These are phyloP conservation scores for Diaporthe aspalathi DNA, from an alignment of 2,329 filamentous ascomycete species.

Conservation along the genomic window DNA sequence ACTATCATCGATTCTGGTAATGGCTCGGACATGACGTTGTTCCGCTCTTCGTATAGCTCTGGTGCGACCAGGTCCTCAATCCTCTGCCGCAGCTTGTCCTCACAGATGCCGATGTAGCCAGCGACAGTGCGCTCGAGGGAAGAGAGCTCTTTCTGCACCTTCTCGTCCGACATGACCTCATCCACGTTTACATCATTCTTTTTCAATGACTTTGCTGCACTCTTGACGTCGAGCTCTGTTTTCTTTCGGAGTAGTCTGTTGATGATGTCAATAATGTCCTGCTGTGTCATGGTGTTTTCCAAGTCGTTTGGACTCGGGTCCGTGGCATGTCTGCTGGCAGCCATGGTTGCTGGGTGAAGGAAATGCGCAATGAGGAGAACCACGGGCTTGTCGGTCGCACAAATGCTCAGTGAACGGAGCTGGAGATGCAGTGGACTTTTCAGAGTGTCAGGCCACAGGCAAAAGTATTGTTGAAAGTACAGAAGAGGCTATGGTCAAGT, in stretches of 20 bases:
- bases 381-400: neutral
- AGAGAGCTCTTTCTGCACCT: slow-evolving; percentile 5
- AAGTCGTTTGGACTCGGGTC: neutral
- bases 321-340: neutral
- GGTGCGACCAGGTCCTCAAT: neutral
- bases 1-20: slow-evolving; percentile 18
- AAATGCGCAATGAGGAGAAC: neutral
- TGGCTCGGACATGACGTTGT: neutral
- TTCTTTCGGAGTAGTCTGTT: neutral
- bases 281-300: neutral
- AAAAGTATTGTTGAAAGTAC: neutral
- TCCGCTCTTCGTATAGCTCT: neutral
- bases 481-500: neutral
- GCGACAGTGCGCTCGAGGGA: slow-evolving; percentile 2
- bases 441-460: neutral
- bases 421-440: too few species aligned
- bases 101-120: slow-evolving; percentile 15
- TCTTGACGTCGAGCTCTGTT: neutral
- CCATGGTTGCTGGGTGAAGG: neutral
- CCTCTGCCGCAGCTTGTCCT: slow-evolving; percentile 6
- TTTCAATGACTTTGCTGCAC: neutral
- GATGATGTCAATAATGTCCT: neutral
- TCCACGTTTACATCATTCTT: slow-evolving; percentile 1
- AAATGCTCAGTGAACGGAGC: neutral
- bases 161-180: slow-evolving; percentile 3